Base-by-base conservation (phyloP, 495 filamentous ascomycete genomes). In the Tuber magnatum region DNA sequence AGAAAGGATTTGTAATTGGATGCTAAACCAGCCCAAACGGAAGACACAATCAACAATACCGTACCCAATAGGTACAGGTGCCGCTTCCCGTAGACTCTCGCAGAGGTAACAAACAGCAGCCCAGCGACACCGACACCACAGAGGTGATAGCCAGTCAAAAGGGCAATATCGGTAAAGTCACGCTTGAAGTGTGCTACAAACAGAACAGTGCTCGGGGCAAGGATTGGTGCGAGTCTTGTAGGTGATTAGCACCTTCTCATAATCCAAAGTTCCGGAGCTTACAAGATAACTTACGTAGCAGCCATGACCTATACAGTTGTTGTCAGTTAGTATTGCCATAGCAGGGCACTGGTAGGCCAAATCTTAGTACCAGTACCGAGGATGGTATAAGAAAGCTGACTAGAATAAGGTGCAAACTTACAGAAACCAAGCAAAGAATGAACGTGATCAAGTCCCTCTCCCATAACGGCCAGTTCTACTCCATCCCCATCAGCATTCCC, bases 51-150 rank as follows among this genome's bases (percentile, higher is more conserved):
- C 78, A 97, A 86, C 76, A 97, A 85, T 28, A 93, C 65, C 35
- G 91, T 90, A 0, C 92, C 94, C n/a, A 93, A 80, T 38, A 97
- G 79, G 83, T 94, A 97, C 8, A 92, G 83, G 86, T 97, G 94
- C 28, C 94, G 87, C 83, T 97, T 97, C 41, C 94, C 94, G 92
- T 92, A 97, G 77, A 97, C 89, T 71, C 93, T 87, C n/a, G 93
- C 92, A 1, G 91, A 92, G 0, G 94, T 91, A 12, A 97, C 94
- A 80, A 94, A 92, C 39, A 97, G 83, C 78, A 94, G 88, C 14
- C 92, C 93, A 10, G 92, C 90, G 32, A 93, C 84, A 42, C 92
- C 94, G 1, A 93, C 91, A 41, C 93, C 94, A 39, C 93, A 89
- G 20, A 97, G 88, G 81, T 93, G 93, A 81, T 92, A 97, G 68